A percentile compares a stretch with the other conserved stretches of the same genome.
These are phyloP conservation scores for Pseudogymnoascus sp. DNA, from an alignment of 2,329 filamentous ascomycete genomes.

Conservation along the genomic window DNA sequence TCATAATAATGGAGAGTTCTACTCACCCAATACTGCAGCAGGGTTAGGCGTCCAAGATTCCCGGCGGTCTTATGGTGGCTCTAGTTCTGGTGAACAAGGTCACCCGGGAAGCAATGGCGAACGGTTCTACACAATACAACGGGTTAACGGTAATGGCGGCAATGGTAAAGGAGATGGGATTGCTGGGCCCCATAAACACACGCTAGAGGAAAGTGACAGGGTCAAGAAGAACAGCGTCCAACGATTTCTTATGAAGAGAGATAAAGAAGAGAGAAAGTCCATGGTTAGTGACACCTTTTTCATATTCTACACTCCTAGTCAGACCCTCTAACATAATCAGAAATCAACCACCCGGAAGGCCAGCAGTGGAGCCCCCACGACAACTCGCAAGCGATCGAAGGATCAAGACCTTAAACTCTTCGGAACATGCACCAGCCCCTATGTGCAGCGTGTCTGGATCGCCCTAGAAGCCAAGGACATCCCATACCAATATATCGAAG, in stretches of 20 bases:
- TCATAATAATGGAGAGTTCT: constrained; percentile 23
- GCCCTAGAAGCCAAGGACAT: constrained; percentile 72
- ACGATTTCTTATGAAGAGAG: constrained; percentile 53
- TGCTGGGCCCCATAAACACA: constrained; percentile 66
- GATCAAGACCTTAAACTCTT: constrained; percentile 68
- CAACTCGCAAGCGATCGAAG: constrained; percentile 60
- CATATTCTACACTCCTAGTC: constrained; percentile 7
- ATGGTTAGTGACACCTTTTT: constrained; percentile 35
- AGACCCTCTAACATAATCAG: constrained; percentile 32
- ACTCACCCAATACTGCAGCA: constrained; percentile 14
- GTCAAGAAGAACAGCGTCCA: constrained; percentile 76
- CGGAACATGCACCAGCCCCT: constrained; percentile 64
- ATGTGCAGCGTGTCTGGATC: constrained; percentile 85
- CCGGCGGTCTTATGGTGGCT: background rate
- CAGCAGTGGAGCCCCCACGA: constrained; percentile 60
- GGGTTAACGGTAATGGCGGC: constrained; percentile 67
- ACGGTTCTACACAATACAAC: constrained; percentile 65
- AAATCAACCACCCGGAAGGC: constrained; percentile 66
- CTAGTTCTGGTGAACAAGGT: constrained; percentile 22
- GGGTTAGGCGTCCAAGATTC: constrained; percentile 8
- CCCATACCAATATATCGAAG: constrained; percentile 77
- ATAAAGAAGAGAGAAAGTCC: constrained; percentile 55
- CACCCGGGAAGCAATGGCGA: constrained; percentile 42
- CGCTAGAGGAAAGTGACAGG: constrained; percentile 62
- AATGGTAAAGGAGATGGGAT: constrained; percentile 64